Evolutionary conservation across 345 rosid genomes (phyloP), one percentile per base, ranked within the genome.

Genomic region (Carallia pectinifolia): DNA sequence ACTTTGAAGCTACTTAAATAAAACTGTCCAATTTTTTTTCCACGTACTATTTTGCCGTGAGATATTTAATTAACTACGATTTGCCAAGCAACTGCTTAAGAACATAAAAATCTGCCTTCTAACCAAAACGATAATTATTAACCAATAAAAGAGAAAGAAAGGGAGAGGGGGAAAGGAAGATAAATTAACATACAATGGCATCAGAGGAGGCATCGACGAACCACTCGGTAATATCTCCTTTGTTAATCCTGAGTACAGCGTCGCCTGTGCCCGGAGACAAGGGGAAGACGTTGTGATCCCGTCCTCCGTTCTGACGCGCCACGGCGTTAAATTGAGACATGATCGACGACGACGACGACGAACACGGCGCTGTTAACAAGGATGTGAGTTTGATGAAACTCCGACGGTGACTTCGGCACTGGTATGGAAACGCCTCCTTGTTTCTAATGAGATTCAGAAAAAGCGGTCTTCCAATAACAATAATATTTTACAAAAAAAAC

Each of bases 171-270:
- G 15, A 52, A 34, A 13, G 62, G 18, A 10, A 18, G 23, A 30
- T 15, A 2, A 10, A 44, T 44, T 12, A 30, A 72, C 80, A 76
- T 52, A 91, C 97, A 67, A 94, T 90, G 62, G 95, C 96, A 77
- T 93, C 98, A 68, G 90, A 83, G 23, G 94, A 83, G 66, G 85
- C 81, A 76, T 89, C 93, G 13, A 84, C 74, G 66, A 75, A 93
- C 98, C 98, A 91, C 64, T 75, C 58, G 55, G 98, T 89, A 84
- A 93, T 88, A 58, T 93, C 97, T 0, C 98, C 98, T 62, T 88
- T 85, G 53, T 75, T 75, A 76, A 93, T 88, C 64, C 83, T 81
- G 62, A 93, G 89, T 33, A 82, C 50, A 12, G 50, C 50, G 50
- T 44, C 50, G 50, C 50, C 53, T 34, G 66, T 67, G 7, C 90